Evolutionary conservation across 495 filamentous ascomycete species (phyloP), one percentile per base, ranked within the genome.

Genomic region (Tuber calosporum): DNA sequence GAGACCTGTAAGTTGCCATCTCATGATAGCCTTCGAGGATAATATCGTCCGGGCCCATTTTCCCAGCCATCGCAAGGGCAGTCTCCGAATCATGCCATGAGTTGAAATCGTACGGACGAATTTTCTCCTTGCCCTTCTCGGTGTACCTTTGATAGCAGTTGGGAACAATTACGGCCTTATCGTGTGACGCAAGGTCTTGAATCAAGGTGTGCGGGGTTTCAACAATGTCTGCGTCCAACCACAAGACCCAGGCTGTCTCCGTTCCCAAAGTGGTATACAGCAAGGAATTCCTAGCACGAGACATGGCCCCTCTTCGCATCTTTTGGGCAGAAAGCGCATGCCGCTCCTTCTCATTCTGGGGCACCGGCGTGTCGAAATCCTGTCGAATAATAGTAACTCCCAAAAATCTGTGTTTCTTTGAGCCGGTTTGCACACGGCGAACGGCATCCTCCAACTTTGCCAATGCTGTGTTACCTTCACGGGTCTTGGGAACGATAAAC

Each of bases 201-300:
- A 99, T 97, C 19, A 99, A 85, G 7, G 88, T 88, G 3, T 88
- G 83, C 0, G 95, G 95, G 1, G 92, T 93, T 83, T 99, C 95
- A 75, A 98, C 77, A 76, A 99, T 92, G 79, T 99, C 95, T 38
- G 90, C 87, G 80, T 99, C 95, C 38, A 99, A 84, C 95, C 95
- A 99, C 69, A 99, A 85, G 37, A 99, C 94, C 95, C 95, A 99
- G 8, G 92, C 92, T 0, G 93, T 97, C 26, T 88, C 86, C n/a
- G 93, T 93, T 4, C 95, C 96, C 19, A 99, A 85, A 0, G 94
- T 98, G n/a, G 96, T 97, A 84, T 98, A 99, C 73, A 99, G 86
- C 36, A 99, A 86, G 66, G 92, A 94, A 79, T 99, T 99, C 41
- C 95, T 88, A 42, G 95, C 96, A 73, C 91, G 90, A 74, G 91